Evolutionary conservation across 2,329 filamentous ascomycete species (phyloP).

Genomic region (Lasiodiplodia sp.): DNA sequence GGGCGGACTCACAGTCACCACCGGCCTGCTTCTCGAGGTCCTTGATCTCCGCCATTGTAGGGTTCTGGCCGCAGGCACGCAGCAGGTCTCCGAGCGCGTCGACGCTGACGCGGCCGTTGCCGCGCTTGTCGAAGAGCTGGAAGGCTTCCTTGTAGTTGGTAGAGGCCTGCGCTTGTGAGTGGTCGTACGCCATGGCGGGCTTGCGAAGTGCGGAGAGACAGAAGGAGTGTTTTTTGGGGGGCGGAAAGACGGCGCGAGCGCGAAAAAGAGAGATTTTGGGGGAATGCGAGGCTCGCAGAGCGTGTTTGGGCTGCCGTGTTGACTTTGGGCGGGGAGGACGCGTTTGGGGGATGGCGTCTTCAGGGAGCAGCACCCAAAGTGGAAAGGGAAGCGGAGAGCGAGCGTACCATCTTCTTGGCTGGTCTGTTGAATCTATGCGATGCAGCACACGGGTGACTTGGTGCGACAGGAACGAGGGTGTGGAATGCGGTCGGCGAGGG

Average conservation of each 20-base stretch:
- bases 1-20: conserved; percentile 78
- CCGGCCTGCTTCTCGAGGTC: conserved; percentile 92
- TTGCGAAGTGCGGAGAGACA: not conserved
- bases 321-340: conserved; percentile 12
- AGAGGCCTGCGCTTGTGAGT: conserved; percentile 61
- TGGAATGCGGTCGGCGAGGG: conserved; percentile 9
- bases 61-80: conserved; percentile 97
- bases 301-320: not conserved
- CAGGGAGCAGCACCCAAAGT: conserved; percentile 8
- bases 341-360: conserved; percentile 27
- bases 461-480: not conserved
- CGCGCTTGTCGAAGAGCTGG: conserved; percentile 98
- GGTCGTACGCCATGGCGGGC: conserved; percentile 31
- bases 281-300: not conserved
- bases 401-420: conserved; percentile 25
- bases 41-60: conserved; percentile 88
- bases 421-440: not conserved
- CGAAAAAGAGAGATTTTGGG: not conserved
- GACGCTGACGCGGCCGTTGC: conserved; percentile 87
- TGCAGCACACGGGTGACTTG: not conserved
- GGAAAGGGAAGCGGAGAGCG: conserved; percentile 14
- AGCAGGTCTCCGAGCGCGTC: conserved; percentile 91
- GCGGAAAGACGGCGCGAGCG: not conserved
- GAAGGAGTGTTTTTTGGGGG: not conserved
- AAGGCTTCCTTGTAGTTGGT: conserved; percentile 99